Conservation (phyloP, 768 basidiomycete genomes). For the Termitomyces sp. region DNA sequence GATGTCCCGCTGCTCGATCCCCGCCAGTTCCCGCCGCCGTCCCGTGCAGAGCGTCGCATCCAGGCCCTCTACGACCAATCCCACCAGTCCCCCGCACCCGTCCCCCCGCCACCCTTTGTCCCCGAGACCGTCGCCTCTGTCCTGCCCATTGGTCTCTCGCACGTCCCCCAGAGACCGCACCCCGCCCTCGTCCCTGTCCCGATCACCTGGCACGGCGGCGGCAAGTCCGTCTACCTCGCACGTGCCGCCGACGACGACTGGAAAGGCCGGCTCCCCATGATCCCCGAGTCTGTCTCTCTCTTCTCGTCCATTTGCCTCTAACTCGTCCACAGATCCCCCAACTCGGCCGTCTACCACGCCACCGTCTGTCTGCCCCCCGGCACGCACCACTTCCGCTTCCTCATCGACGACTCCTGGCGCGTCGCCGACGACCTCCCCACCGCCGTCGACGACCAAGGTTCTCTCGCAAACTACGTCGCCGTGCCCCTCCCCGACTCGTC, state of each 20-base stretch:
- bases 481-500: slow-evolving; percentile 37
- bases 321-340: slow-evolving; percentile 21
- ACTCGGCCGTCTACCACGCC: slow-evolving; percentile 27
- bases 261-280: slow-evolving; percentile 66
- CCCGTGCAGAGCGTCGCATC: slow-evolving; percentile 29
- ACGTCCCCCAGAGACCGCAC: slow-evolving; percentile 13
- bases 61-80: slow-evolving; percentile 41
- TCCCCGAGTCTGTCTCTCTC: slow-evolving; percentile 46
- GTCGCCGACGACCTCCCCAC: slow-evolving; percentile 72
- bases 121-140: slow-evolving; percentile 59
- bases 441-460: slow-evolving; percentile 92
- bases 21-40: slow-evolving; percentile 12
- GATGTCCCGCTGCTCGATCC: slow-evolving; percentile 21
- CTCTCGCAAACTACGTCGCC: slow-evolving; percentile 90
- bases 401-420: slow-evolving; percentile 87
- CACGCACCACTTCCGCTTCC: slow-evolving; percentile 91
- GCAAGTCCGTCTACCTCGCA: slow-evolving; percentile 58
- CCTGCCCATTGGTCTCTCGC: slow-evolving; percentile 50
- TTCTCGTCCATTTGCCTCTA: background rate
- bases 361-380: slow-evolving; percentile 70
- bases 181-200: slow-evolving; percentile 34
- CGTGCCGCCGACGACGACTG: slow-evolving; percentile 73
- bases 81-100: slow-evolving; percentile 6
- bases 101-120: slow-evolving; percentile 27
- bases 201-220: slow-evolving; percentile 65